A percentile compares a stretch with the other conserved stretches of the same genome.
Evolutionary conservation across 208 protist genomes (phyloP).

Genomic region (Leishmania braziliensis): DNA sequence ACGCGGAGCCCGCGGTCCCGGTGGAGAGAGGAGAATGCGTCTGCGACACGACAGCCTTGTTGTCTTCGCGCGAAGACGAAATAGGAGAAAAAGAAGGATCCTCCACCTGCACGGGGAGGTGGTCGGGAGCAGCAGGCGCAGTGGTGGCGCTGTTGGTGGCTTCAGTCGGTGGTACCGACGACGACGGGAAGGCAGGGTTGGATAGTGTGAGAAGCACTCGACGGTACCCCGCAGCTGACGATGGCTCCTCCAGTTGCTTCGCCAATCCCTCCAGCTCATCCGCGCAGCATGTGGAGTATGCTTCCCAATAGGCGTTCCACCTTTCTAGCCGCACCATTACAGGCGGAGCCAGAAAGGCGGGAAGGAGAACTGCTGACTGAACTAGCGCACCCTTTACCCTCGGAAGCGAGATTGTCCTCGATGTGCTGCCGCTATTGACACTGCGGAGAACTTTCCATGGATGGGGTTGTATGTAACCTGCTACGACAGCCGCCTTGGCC

Average conservation of each 20-base stretch:
- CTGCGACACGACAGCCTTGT: neutral
- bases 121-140: neutral
- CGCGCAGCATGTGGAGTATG: slow-evolving; percentile 25
- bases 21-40: neutral
- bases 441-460: slow-evolving; percentile 28
- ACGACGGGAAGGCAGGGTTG: neutral
- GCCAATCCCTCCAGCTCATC: slow-evolving; percentile 27
- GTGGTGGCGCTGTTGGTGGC: neutral
- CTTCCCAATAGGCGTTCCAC: slow-evolving; percentile 79
- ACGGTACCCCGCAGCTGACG: slow-evolving; percentile 8
- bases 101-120: neutral
- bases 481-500: neutral
- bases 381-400: neutral
- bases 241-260: slow-evolving; percentile 9
- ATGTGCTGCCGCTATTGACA: neutral
- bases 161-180: neutral
- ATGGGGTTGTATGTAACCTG: slow-evolving; percentile 12
- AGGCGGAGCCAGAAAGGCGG: slow-evolving; percentile 8
- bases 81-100: neutral
- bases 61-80: neutral
- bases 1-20: neutral
- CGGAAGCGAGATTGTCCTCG: neutral
- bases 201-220: slow-evolving; percentile 23
- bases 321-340: slow-evolving; percentile 37
- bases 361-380: neutral